Evolutionary conservation across 164 flowering plant genomes (phyloP).

Genomic region (Hamamelis virginiana): DNA sequence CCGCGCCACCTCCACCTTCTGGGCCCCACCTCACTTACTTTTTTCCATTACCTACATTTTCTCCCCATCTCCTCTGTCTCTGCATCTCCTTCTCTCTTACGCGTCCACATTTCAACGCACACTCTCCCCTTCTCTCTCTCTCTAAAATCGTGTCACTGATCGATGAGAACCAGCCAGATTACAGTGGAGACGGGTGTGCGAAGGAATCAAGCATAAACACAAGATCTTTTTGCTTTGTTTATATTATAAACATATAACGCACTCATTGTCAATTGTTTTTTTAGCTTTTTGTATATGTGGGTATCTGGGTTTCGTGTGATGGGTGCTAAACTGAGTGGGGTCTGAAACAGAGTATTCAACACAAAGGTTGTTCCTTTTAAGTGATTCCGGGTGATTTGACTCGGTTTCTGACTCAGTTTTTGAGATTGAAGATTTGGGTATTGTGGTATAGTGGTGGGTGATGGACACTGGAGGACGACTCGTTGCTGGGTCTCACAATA

Average conservation of each 20-base stretch:
- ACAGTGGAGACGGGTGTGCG: not conserved
- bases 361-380: not conserved
- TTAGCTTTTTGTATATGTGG: not conserved
- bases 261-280: not conserved
- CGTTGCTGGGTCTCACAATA: constrained; percentile 13
- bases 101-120: no score
- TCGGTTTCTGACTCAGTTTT: not conserved
- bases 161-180: not conserved
- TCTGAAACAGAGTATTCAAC: not conserved
- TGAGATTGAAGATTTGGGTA: constrained; percentile 1
- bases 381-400: not conserved
- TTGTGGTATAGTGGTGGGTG: constrained; percentile 1
- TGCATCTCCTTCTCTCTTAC: no score
- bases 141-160: not conserved
- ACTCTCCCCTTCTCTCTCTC: not conserved
- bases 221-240: no score
- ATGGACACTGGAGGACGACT: constrained; percentile 30
- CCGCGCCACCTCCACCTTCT: not conserved
- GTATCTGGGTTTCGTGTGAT: not conserved
- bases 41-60: no score
- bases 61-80: no score
- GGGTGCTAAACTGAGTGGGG: not conserved
- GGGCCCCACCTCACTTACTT: not conserved
- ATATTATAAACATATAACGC: no score
- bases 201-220: not conserved